Evolutionary conservation across 345 rosid genomes (phyloP).

Genomic region (Firmiana major): DNA sequence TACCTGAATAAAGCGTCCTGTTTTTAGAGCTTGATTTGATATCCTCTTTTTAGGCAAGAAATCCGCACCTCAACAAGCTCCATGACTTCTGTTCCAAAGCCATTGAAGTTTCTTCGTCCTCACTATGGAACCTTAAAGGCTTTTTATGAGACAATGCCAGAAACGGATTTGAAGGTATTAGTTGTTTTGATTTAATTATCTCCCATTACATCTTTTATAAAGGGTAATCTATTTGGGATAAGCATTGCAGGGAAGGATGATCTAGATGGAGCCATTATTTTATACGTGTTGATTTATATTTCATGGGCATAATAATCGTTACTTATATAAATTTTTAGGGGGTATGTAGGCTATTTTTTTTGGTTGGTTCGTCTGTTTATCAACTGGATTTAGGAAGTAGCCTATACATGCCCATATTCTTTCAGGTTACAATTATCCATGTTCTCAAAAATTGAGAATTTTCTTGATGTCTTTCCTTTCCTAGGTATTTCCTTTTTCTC

Average conservation of each 20-base stretch:
- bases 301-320: background rate
- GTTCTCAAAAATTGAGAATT: background rate
- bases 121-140: slow-evolving; percentile 87
- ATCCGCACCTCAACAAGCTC: slow-evolving; percentile 91
- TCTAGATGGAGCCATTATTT: background rate
- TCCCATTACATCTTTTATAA: background rate
- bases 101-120: slow-evolving; percentile 93
- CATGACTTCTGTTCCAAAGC: slow-evolving; percentile 98
- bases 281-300: background rate
- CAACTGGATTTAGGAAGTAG: background rate
- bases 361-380: background rate
- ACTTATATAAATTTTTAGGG: background rate
- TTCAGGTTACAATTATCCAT: background rate
- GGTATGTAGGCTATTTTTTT: background rate
- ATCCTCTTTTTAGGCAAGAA: slow-evolving; percentile 58
- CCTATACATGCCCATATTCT: background rate
- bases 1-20: background rate
- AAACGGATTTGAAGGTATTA: slow-evolving; percentile 66
- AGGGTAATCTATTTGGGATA: background rate
- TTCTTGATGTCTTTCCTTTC: background rate
- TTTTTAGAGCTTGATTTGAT: background rate
- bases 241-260: background rate
- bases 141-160: slow-evolving; percentile 59
- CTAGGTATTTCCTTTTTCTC: background rate
- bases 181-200: background rate